Evolutionary conservation across 192 early-diverging fungal species (phyloP), one percentile per base, ranked within the genome.

Genomic region (Phycomyces nitens): DNA sequence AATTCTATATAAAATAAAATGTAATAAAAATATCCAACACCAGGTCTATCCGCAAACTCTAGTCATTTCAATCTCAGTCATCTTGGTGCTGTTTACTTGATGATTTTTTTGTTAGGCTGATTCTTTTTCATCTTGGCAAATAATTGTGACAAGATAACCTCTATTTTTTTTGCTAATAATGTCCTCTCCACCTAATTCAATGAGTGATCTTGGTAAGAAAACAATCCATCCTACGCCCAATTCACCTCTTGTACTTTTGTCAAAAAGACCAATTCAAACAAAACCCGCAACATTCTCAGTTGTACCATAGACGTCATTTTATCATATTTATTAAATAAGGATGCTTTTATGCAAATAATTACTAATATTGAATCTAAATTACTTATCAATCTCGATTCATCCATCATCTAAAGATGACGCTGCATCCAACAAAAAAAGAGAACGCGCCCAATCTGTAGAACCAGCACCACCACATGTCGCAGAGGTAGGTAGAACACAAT

Each of bases 371-470:
- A 34, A 34, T 34, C 29, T n/a, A n/a, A n/a, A n/a, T n/a, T n/a
- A n/a, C n/a, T n/a, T n/a, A n/a, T n/a, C n/a, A n/a, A n/a, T n/a
- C n/a, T n/a, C n/a, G n/a, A n/a, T n/a, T n/a, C n/a, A n/a, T n/a
- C n/a, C n/a, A n/a, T n/a, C n/a, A n/a, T 60, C 26, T 43, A 38
- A 63, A 63, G 54, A 58, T 60, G 71, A 73, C 43, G 50, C 41
- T 59, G 42, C 56, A 21, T 51, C 55, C 11, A 64, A 59, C 18
- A 66, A 67, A 53, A 73, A 73, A 56, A 56, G 71, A 59, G 71
- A 60, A 21, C 59, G 71, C 42, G 71, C 71, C 10, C 65, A 66
- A 60, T 73, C 71, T 38, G 65, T 68, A 44, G 71, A 73, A 39
- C 71, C 71, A 22, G 41, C 41, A 21, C 34, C 58, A 16, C 12